Conservation (phyloP, 768 basidiomycete genomes). For the Suillus discolor region DNA sequence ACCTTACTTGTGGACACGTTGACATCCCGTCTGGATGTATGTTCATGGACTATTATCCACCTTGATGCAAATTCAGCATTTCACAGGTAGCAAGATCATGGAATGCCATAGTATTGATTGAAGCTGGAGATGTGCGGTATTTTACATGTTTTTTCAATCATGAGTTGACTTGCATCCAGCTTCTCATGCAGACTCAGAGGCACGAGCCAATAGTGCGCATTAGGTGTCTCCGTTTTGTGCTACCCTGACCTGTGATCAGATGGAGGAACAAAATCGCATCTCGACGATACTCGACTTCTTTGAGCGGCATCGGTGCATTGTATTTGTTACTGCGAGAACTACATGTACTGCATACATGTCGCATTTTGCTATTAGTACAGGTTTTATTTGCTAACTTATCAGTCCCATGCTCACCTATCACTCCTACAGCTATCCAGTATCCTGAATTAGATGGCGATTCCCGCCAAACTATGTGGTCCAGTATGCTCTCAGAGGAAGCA, state of each 20-base stretch:
- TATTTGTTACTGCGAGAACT: conserved; percentile 4
- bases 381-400: background rate
- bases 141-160: background rate
- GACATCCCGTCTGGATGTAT: conserved; percentile 3
- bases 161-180: background rate
- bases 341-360: background rate
- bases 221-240: background rate
- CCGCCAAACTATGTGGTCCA: conserved; percentile 2
- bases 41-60: background rate
- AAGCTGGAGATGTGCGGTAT: background rate
- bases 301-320: conserved; percentile 4
- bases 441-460: conserved; percentile 2
- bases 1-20: conserved; percentile 1
- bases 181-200: conserved; percentile 6
- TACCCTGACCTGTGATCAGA: background rate
- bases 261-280: background rate
- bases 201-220: conserved; percentile 4
- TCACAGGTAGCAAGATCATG: background rate
- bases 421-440: background rate
- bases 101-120: conserved; percentile 4
- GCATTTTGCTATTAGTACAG: conserved; percentile 3
- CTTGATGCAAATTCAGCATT: background rate
- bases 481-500: conserved; percentile 2
- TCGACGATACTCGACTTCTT: background rate
- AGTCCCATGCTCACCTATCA: background rate